Evolutionary conservation across 768 basidiomycete species (phyloP).

Genomic region (Russula compacta): DNA sequence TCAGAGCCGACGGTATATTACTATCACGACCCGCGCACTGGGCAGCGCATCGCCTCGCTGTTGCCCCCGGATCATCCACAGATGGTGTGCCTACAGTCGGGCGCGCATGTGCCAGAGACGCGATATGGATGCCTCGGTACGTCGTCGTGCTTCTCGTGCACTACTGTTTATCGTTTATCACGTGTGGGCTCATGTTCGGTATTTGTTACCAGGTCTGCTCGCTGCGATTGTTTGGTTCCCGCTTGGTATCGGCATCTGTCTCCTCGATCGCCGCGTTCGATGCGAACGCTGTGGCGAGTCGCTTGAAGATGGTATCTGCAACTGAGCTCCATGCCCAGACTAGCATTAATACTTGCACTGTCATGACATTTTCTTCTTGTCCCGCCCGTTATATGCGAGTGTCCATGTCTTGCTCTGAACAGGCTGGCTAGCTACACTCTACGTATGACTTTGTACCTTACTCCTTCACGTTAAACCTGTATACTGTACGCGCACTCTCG

Average conservation of each 20-base stretch:
- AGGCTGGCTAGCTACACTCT: neutral
- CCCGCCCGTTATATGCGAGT: neutral
- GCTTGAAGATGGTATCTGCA: conserved; percentile 29
- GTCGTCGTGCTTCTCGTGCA: conserved; percentile 20
- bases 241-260: conserved; percentile 65
- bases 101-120: conserved; percentile 53
- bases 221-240: conserved; percentile 85
- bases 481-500: no score
- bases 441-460: no score
- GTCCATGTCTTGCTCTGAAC: neutral
- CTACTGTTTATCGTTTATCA: neutral
- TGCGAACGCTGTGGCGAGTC: conserved; percentile 44
- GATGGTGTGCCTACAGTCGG: conserved; percentile 77
- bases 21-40: conserved; percentile 28
- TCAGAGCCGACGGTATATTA: conserved; percentile 21
- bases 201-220: conserved; percentile 46
- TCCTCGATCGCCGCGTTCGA: conserved; percentile 61
- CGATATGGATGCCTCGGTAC: conserved; percentile 64
- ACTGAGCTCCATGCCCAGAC: neutral
- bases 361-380: neutral
- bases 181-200: neutral
- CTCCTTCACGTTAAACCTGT: no score
- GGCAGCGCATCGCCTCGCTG: conserved; percentile 39
- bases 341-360: no score
- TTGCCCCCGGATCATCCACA: conserved; percentile 73